Conservation (phyloP, 495 filamentous ascomycete genomes). For the Clavariopsis aquatica region DNA sequence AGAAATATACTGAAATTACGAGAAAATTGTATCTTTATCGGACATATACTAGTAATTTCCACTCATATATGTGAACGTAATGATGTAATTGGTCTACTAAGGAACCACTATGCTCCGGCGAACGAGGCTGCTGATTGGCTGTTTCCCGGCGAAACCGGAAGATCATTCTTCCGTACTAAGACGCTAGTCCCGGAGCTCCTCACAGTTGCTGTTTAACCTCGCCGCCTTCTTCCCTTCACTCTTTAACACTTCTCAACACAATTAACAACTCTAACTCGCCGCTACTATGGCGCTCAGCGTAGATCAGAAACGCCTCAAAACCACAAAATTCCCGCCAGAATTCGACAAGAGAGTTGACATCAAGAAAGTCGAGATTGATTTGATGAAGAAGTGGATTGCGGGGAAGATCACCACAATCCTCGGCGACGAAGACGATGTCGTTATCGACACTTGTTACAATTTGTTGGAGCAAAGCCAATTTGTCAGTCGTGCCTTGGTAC, state of each 20-base stretch:
- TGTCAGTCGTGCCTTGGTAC: conserved; percentile 56
- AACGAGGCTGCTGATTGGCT: neutral
- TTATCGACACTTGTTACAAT: conserved; percentile 90
- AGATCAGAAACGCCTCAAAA: conserved; percentile 81
- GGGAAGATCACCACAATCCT: conserved; percentile 82
- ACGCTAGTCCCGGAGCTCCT: neutral
- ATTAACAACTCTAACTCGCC: neutral
- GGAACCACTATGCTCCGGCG: no score
- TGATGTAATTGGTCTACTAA: no score
- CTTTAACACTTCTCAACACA: neutral
- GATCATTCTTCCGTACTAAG: neutral
- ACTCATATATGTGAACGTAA: no score
- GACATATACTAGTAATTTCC: no score
- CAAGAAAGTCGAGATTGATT: conserved; percentile 92
- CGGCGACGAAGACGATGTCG: conserved; percentile 88
- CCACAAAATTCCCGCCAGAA: conserved; percentile 91
- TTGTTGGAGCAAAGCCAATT: conserved; percentile 76
- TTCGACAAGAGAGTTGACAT: conserved; percentile 96
- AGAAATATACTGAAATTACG: no score
- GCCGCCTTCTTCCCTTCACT: neutral
- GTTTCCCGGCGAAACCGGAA: neutral
- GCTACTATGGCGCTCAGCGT: conserved; percentile 49
- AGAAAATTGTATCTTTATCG: no score
- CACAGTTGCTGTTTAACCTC: conserved; percentile 4
- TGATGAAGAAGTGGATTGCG: conserved; percentile 99